Evolutionary conservation across 768 basidiomycete species (phyloP).

Genomic region (Termitomyces eurrhizus): DNA sequence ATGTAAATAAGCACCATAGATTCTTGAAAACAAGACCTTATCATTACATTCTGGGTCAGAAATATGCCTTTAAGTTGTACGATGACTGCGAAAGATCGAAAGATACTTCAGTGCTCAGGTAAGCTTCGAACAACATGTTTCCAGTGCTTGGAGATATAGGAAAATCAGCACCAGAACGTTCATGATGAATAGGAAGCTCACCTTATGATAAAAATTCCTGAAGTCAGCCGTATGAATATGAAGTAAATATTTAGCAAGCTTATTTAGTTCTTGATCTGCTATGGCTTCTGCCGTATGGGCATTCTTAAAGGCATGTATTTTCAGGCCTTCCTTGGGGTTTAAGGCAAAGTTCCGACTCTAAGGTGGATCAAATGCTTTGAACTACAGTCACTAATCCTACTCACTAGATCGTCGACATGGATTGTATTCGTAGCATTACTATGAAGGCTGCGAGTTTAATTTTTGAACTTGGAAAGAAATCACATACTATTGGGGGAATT

Average conservation of each 20-base stretch:
- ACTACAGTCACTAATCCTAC: conserved; percentile 14
- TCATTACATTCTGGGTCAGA: neutral
- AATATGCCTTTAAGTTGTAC: neutral
- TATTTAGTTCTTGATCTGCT: conserved; percentile 68
- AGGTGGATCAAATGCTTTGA: neutral
- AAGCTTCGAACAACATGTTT: conserved; percentile 42
- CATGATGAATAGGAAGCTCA: conserved; percentile 25
- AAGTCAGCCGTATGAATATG: conserved; percentile 62
- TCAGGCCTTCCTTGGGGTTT: conserved; percentile 80
- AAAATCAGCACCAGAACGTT: neutral
- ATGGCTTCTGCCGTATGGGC: conserved; percentile 62
- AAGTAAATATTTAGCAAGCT: conserved; percentile 60
- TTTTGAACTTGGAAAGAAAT: neutral
- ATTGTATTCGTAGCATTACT: conserved; percentile 74
- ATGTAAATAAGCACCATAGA: neutral
- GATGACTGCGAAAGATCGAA: neutral
- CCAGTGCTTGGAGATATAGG: conserved; percentile 40
- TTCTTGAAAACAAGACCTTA: neutral
- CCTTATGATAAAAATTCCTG: conserved; percentile 62
- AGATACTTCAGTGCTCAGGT: conserved; percentile 16
- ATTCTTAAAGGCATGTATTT: conserved; percentile 78
- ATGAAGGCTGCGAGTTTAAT: neutral
- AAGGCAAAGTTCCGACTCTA: conserved; percentile 84
- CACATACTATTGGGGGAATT: conserved; percentile 74
- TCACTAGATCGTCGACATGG: conserved; percentile 81